A percentile compares a stretch with the other conserved stretches of the same genome.
These are phyloP conservation scores for Knufia petricola DNA, from an alignment of 2,329 filamentous ascomycete species.

Conservation along the genomic window DNA sequence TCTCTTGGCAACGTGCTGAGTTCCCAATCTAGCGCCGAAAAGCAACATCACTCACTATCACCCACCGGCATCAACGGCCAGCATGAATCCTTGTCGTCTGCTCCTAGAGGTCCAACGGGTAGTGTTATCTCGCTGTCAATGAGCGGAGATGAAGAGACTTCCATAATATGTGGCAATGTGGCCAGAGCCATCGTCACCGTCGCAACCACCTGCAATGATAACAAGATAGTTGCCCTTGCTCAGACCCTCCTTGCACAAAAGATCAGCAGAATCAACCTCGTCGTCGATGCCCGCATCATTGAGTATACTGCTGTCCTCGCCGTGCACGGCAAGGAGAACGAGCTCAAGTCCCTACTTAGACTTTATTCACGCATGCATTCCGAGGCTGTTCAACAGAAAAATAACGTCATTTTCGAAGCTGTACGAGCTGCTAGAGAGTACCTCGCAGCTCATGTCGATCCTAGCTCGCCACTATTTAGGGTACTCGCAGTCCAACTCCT, in stretches of 20 bases:
- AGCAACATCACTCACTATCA: constrained; percentile 27
- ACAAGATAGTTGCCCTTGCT: constrained; percentile 85
- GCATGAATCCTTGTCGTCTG: constrained; percentile 21
- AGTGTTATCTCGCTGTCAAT: constrained; percentile 72
- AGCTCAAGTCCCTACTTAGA: constrained; percentile 79
- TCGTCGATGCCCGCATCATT: constrained; percentile 78
- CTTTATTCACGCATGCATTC: constrained; percentile 68
- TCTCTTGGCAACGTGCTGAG: constrained; percentile 93
- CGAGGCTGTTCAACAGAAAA: constrained; percentile 61
- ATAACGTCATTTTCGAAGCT: constrained; percentile 58
- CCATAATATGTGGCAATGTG: constrained; percentile 72
- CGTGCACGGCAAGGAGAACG: constrained; percentile 64
- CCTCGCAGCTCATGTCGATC: constrained; percentile 59
- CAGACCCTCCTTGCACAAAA: constrained; percentile 97
- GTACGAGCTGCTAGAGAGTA: constrained; percentile 69
- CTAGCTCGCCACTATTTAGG: constrained; percentile 64
- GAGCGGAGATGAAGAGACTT: constrained; percentile 67
- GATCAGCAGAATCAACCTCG: constrained; percentile 68
- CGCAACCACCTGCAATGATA: constrained; percentile 68
- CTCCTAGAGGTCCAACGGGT: constrained; percentile 46
- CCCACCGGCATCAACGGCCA: constrained; percentile 22
- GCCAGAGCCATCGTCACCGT: constrained; percentile 93
- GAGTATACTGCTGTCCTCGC: constrained; percentile 70
- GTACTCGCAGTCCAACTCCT: constrained; percentile 77
- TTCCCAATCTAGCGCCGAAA: constrained; percentile 49